Evolutionary conservation across 176 grass and related monocot species (phyloP).

Genomic region (Paspalum notatum): DNA sequence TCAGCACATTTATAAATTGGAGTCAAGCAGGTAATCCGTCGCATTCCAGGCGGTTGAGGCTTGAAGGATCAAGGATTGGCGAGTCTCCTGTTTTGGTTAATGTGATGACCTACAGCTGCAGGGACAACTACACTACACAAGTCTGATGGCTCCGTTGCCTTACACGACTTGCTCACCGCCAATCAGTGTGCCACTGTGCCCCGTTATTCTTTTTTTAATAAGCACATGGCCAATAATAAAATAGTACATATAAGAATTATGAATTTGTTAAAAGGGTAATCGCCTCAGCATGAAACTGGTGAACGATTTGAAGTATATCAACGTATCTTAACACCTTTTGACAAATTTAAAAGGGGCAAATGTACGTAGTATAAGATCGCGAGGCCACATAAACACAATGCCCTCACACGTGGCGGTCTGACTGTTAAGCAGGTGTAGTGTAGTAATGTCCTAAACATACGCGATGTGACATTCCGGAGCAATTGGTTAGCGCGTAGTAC

Average conservation of each 20-base stretch:
- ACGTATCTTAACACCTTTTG: too few species aligned
- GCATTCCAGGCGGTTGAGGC: constrained; percentile 21
- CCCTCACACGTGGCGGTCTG: too few species aligned
- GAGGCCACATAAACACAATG: too few species aligned
- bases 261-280: too few species aligned
- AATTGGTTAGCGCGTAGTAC: not conserved
- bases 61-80: not conserved
- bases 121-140: not conserved
- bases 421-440: too few species aligned
- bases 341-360: too few species aligned
- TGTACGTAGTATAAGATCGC: too few species aligned
- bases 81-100: not conserved
- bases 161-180: not conserved
- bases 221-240: not conserved
- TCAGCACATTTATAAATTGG: not conserved
- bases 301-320: too few species aligned
- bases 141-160: constrained; percentile 5
- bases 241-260: not conserved
- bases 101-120: not conserved
- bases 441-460: too few species aligned
- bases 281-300: too few species aligned
- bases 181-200: not conserved
- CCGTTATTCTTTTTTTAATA: not conserved
- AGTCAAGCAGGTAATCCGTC: not conserved
- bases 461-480: not conserved